Evolutionary conservation across 192 early-diverging fungal species (phyloP).

Genomic region (Umbelopsis sp.): DNA sequence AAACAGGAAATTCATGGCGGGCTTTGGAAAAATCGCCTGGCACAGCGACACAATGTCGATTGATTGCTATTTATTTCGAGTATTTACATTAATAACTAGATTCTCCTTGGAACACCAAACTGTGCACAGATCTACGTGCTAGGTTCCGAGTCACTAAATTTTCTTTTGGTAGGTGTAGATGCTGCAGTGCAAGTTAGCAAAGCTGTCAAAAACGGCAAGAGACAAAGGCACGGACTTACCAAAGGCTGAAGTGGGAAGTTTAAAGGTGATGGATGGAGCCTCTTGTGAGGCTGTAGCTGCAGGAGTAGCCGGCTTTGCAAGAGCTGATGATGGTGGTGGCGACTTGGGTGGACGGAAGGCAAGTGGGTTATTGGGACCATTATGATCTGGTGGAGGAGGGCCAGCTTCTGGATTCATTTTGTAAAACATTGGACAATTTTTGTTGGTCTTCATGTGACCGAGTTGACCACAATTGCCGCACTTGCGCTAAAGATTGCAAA

Average conservation of each 20-base stretch:
- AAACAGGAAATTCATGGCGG: no score
- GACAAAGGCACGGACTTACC: neutral
- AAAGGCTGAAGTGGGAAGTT: conserved; percentile 24
- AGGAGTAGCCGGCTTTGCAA: conserved; percentile 1
- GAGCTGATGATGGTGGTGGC: neutral
- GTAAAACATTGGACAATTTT: conserved; percentile 70
- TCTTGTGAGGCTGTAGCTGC: neutral
- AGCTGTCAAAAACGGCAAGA: neutral
- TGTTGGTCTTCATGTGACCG: conserved; percentile 91
- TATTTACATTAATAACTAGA: no score
- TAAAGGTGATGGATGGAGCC: conserved; percentile 22
- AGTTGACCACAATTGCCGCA: conserved; percentile 82
- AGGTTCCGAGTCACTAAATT: conserved; percentile 7
- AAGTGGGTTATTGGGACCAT: conserved; percentile 19
- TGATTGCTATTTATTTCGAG: no score
- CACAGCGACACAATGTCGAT: no score
- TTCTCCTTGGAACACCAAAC: no score
- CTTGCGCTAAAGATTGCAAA: conserved; percentile 47
- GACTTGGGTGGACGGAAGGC: conserved; percentile 17
- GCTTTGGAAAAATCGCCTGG: no score
- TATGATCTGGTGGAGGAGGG: conserved; percentile 13
- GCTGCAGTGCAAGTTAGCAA: neutral
- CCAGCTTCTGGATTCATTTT: conserved; percentile 36
- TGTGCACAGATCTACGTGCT: neutral
- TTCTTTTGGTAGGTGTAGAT: conserved; percentile 12